A percentile compares a stretch with the other conserved stretches of the same genome.
Evolutionary conservation across 139 green algal genomes (phyloP).

Genomic region (Yamagishiella unicocca): DNA sequence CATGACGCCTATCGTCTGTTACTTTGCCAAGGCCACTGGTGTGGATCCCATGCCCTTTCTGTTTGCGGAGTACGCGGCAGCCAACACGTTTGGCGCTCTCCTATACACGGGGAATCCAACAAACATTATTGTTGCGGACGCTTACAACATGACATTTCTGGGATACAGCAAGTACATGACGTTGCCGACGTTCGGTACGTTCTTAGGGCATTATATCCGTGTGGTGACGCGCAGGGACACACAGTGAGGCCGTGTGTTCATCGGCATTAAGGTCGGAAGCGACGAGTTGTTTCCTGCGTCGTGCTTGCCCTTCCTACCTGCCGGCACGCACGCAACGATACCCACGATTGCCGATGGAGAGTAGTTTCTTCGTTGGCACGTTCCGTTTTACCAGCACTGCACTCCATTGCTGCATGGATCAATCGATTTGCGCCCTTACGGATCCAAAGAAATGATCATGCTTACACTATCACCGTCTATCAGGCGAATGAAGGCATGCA

Average conservation of each 20-base stretch:
- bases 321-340: too few relatives aligned
- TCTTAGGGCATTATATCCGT: too few relatives aligned
- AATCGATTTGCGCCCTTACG: too few relatives aligned
- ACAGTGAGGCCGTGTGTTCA: too few relatives aligned
- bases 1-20: slow-evolving; percentile 65
- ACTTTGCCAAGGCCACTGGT: slow-evolving; percentile 50
- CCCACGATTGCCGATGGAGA: too few relatives aligned
- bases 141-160: slow-evolving; percentile 61
- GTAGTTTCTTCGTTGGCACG: too few relatives aligned
- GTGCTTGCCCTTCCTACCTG: background rate
- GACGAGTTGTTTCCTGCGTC: background rate
- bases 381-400: too few relatives aligned
- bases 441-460: too few relatives aligned
- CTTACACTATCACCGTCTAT: too few relatives aligned
- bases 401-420: too few relatives aligned
- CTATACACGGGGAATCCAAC: slow-evolving; percentile 69
- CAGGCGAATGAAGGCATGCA: background rate
- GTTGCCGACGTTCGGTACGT: slow-evolving; percentile 62
- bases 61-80: slow-evolving; percentile 58
- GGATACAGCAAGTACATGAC: slow-evolving; percentile 63
- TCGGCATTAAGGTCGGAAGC: too few relatives aligned
- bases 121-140: slow-evolving; percentile 69
- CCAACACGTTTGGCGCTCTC: slow-evolving; percentile 65
- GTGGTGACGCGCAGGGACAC: too few relatives aligned
- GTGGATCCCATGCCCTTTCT: slow-evolving; percentile 60